Evolutionary conservation across 805 yeast species (phyloP), one percentile per base, ranked within the genome.

Genomic region (Priceomyces carsonii): DNA sequence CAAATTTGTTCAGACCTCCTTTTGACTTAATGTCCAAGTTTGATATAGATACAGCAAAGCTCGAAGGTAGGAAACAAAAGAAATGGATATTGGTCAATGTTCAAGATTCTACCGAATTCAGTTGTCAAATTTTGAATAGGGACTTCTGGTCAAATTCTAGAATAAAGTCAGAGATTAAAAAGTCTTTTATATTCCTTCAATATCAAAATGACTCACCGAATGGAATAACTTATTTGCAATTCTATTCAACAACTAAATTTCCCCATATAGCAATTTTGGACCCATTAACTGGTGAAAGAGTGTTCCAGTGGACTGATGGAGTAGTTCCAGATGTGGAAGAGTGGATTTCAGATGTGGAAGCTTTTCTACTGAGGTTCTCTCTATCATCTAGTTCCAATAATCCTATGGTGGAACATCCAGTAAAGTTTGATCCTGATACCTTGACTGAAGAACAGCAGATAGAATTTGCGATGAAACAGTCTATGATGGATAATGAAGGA

Each of bases 181-280:
- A 76, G 17, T 71, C 83, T 56, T 93, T 93, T 49, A 59, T 91
- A 3, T 91, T 93, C 51, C 60, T 93, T 39, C 99, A 93, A 59
- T 91, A 84, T 56, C 89, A 84, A 42, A 72, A 71, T 33, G 95
- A 85, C 50, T 81, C 93, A 2, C 76, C 77, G 6, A 80, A 77
- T 40, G 98, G 96, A 2, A 69, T 71, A 43, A 75, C 72, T 41
- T 93, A 87, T 55, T 50, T 71, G 13, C 80, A 83, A 43, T 82
- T 85, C 50, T 90, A 93, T 57, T 82, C 83, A 3, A 72, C 85
- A 29, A 61, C 69, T 2, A 75, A 73, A 16, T 83, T 66, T 55
- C 99, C 99, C 1, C 97, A 93, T 56, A 80, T 93, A 26, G 85
- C 96, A 1, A 85, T 93, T 25, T 57, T 93, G 32, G 99, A 93